Evolutionary conservation across 2,329 filamentous ascomycete species (phyloP), one percentile per base, ranked within the genome.

Genomic region (Hymenoscyphus fraxineus): DNA sequence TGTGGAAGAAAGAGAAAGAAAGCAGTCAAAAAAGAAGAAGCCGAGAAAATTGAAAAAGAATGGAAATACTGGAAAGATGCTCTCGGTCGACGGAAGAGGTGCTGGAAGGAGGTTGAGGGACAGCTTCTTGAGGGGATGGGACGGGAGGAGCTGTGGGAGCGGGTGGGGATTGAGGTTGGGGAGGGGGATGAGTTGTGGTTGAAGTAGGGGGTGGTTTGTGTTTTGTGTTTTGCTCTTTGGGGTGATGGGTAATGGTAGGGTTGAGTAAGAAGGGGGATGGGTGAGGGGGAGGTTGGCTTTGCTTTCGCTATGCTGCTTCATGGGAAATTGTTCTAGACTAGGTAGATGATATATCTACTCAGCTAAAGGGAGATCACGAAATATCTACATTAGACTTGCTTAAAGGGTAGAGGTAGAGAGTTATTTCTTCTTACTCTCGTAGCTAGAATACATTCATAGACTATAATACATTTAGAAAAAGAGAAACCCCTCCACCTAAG

Each of bases 141-240:
- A 27, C 77, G 73, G 66, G 78, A 77, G 61, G 81, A 84, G 68
- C 68, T 85, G 44, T 83, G 82, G 79, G 85, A 73, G 61, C 69
- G 63, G 66, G 70, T 64, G 7, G 71, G 72, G 22, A 63, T 73
- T 61, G 69, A 73, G 63, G 69, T 64, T n/a, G 69, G 68, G 65
- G 62, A 61, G 55, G 65, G n/a, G 12, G 39, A 51, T 51, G 44
- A 51, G 44, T 51, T 51, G 19, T 51, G 44, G 44, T 51, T 27
- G 6, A 51, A 27, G n/a, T 51, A 51, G 19, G 44, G 19, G 41
- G 41, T 4, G 16, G n/a, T 51, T 9, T 51, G 6, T 16, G 9
- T 6, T 4, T 3, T 51, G n/a, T 51, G 44, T 22, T 27, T 27
- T 27, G 22, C 22, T 27, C 22, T 27, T 27, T 27, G 22, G 22